A percentile compares a stretch with the other conserved stretches of the same genome.
phyloP scores from a whole-genome alignment of 2,329 filamentous ascomycete genomes.

The Trichoderma brevicompactum region DNA sequence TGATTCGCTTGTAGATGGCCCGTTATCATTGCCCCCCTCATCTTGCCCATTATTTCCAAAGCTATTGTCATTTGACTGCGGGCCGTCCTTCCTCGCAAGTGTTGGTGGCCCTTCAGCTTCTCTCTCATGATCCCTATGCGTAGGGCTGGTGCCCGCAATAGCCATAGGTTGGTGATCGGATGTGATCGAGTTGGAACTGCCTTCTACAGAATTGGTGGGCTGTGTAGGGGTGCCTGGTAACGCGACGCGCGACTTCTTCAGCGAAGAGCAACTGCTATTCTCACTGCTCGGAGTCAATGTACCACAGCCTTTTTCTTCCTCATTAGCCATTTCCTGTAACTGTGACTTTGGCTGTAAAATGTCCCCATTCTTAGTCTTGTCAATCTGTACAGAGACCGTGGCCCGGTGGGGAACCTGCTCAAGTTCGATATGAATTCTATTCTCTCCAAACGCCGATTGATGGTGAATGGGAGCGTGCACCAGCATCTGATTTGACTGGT shows the following conservation, averaged over 20 bases:
- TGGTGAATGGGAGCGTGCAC: neutral
- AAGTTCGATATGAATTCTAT: neutral
- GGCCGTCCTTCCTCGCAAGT: neutral
- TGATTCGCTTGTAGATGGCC: neutral
- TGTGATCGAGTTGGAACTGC: neutral
- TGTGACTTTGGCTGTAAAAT: conserved; percentile 39
- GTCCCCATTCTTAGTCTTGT: conserved; percentile 16
- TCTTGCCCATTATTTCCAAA: too few relatives aligned
- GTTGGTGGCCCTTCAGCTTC: neutral
- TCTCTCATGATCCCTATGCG: neutral
- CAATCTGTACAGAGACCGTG: neutral
- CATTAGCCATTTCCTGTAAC: conserved; percentile 36
- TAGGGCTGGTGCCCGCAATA: neutral
- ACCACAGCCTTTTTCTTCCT: neutral
- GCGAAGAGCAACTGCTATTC: conserved; percentile 15
- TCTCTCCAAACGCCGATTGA: neutral
- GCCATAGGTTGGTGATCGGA: neutral
- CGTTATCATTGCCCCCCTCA: neutral
- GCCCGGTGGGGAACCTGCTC: neutral
- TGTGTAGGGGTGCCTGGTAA: conserved; percentile 25
- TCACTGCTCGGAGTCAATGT: conserved; percentile 27
- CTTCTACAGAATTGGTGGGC: neutral
- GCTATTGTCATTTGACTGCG: neutral
- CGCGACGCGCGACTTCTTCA: conserved; percentile 33
- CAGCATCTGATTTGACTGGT: neutral